Evolutionary conservation across 352 stramenopile genomes (phyloP), one percentile per base, ranked within the genome.

Genomic region (Globisporangium uncinulatum): DNA sequence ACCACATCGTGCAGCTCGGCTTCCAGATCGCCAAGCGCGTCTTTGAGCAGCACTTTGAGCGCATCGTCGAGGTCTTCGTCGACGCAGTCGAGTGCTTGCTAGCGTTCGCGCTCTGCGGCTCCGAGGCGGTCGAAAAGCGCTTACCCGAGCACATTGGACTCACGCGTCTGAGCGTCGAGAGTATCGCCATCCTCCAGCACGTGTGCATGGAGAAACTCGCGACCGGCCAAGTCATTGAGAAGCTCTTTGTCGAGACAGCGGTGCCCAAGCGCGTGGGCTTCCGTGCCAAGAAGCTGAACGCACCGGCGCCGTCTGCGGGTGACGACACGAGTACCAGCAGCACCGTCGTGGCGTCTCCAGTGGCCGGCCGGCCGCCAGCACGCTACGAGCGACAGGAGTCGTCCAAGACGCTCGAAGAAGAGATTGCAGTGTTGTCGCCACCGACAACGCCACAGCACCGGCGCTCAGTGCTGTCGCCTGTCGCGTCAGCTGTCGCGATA

Each of bases 1-100:
- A 95, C 45, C 82, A 94, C 34, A 88, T 98, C 44, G 79, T 92
- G 48, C 64, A 80, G 29, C 60, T 98, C 6, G 89, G 86, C 1
- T 88, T 89, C 52, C 74, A 92, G 60, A 95, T 98, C 45, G 83
- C 91, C 3, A 87, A 94, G 45, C 72, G 93, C 29, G 82, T 97
- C 54, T 58, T 97, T 57, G 70, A 88, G 60, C 62, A 75, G 54
- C 73, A 95, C 63, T 84, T 84, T 51, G 69, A 87, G 62, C 74
- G 74, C 51, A 83, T 92, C 46, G 67, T 87, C 8, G 81, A 91
- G 15, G 83, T 94, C 17, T 90, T 91, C 51, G 79, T 89, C 0
- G 83, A 93, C 53, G 79, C 77, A 1, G 81, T 94, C 8, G 83
- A 94, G 54, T 92, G 81, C 54, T 43, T 94, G 11, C 59, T 94